Conservation (phyloP, 1,284 basidiomycete species). For the Ganoderma boninense region DNA sequence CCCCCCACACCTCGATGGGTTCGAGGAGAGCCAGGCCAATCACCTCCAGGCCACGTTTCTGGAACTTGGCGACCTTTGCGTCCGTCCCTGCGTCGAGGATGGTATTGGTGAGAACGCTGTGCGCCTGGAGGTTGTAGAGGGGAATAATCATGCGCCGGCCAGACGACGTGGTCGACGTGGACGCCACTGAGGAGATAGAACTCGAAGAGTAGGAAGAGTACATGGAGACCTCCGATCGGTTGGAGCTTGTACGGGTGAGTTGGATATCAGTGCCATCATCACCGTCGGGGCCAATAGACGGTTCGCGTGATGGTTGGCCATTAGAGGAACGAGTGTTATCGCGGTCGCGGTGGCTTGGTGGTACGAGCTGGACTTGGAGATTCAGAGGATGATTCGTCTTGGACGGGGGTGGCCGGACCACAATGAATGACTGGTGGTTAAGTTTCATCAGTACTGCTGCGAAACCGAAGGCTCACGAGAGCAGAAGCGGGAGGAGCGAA, state of each 20-base stretch:
- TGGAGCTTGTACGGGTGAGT: constrained; percentile 49
- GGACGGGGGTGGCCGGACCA: constrained; percentile 86
- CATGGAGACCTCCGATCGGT: constrained; percentile 59
- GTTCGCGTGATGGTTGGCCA: constrained; percentile 50
- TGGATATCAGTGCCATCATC: constrained; percentile 44
- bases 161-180: constrained; percentile 55
- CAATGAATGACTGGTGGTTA: constrained; percentile 76
- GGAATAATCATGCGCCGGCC: constrained; percentile 86
- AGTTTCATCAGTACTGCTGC: constrained; percentile 18
- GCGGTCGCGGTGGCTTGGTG: constrained; percentile 64
- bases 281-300: constrained; percentile 43
- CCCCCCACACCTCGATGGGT: constrained; percentile 80
- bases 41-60: constrained; percentile 85
- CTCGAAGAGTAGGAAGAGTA: constrained; percentile 51
- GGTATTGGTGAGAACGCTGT: constrained; percentile 92
- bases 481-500: background rate
- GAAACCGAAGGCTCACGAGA: background rate
- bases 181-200: constrained; percentile 59
- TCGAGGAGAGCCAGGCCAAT: constrained; percentile 82
- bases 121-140: constrained; percentile 92
- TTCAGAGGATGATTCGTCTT: constrained; percentile 90
- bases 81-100: constrained; percentile 95
- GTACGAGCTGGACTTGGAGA: constrained; percentile 93
- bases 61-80: constrained; percentile 92
- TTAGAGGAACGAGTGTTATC: constrained; percentile 47